Evolutionary conservation across 768 basidiomycete species (phyloP).

Genomic region (Tricholoma flavovirens): DNA sequence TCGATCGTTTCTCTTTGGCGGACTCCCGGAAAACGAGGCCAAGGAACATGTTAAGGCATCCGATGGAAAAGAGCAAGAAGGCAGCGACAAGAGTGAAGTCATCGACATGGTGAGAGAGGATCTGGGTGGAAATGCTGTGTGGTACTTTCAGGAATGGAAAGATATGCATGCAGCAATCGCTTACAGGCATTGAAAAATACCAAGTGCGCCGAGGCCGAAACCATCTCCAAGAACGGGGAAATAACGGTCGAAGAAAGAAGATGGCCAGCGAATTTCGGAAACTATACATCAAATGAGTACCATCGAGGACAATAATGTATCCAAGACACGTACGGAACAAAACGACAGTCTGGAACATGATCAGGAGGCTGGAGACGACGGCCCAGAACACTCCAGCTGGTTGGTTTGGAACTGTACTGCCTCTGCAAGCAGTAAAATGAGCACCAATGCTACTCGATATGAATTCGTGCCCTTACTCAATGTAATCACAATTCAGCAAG

Average conservation of each 20-base stretch:
- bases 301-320: background rate
- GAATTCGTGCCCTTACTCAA: conserved; percentile 46
- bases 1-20: conserved; percentile 59
- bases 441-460: background rate
- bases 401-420: conserved; percentile 90
- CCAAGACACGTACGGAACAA: conserved; percentile 47
- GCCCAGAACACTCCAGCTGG: conserved; percentile 92
- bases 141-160: background rate
- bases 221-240: conserved; percentile 85
- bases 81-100: conserved; percentile 83
- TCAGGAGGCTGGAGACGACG: conserved; percentile 77
- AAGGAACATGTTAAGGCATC: conserved; percentile 76
- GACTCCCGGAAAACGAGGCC: conserved; percentile 74
- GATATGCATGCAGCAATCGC: conserved; percentile 18
- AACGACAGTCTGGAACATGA: conserved; percentile 73
- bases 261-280: conserved; percentile 77
- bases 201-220: conserved; percentile 85
- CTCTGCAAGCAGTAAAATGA: conserved; percentile 25
- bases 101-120: conserved; percentile 74
- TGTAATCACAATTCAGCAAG: conserved; percentile 66
- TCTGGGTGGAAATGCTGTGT: conserved; percentile 56
- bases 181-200: conserved; percentile 81
- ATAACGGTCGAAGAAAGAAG: conserved; percentile 75
- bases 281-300: conserved; percentile 26
- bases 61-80: conserved; percentile 79